Conservation (phyloP, 2,329 filamentous ascomycete species). For the Fusarium tuaranense region DNA sequence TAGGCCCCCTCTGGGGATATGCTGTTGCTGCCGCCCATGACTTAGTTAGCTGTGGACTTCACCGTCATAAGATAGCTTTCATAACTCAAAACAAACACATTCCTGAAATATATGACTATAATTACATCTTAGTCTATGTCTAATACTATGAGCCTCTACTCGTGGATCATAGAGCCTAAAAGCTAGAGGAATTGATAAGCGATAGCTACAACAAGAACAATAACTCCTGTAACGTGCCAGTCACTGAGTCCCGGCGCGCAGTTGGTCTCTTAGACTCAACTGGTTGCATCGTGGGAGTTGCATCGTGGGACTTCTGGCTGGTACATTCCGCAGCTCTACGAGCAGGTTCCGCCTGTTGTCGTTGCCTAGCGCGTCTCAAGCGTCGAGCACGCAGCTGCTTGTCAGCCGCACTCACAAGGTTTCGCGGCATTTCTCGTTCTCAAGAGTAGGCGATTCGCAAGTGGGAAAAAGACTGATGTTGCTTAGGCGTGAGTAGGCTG, state of each 20-base stretch:
- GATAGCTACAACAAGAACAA: not conserved
- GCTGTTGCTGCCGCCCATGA: not conserved
- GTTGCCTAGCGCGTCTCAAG: not conserved
- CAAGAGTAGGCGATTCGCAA: not conserved
- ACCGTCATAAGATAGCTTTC: not conserved
- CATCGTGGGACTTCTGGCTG: not conserved
- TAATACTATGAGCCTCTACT: not conserved
- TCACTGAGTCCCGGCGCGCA: not conserved
- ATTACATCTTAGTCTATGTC: not conserved
- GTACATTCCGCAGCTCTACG: not conserved
- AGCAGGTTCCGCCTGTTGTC: not conserved
- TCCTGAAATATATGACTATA: not conserved
- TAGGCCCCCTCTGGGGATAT: too few relatives aligned
- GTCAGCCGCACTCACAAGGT: not conserved
- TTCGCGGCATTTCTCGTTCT: not conserved
- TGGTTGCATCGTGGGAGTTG: not conserved
- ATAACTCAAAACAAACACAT: not conserved
- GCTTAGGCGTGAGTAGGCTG: not conserved
- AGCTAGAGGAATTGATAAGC: not conserved
- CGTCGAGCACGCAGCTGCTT: not conserved
- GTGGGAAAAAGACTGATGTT: not conserved
- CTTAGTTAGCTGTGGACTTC: not conserved
- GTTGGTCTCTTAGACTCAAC: not conserved
- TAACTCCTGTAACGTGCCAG: not conserved
- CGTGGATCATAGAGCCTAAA: not conserved